Evolutionary conservation across 345 rosid genomes (phyloP).

Genomic region (Salix brachista): DNA sequence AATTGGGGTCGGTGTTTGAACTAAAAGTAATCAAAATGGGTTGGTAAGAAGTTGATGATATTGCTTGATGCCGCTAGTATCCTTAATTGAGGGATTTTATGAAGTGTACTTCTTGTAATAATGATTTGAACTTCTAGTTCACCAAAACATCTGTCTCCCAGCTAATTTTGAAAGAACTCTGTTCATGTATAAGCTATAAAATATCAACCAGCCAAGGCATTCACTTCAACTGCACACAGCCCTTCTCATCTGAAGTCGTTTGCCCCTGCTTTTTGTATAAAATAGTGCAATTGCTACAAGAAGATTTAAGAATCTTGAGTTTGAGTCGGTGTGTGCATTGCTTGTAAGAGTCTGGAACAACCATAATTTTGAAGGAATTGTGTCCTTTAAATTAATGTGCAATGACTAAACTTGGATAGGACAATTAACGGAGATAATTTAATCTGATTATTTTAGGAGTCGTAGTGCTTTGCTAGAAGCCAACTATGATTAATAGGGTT

Average conservation of each 20-base stretch:
- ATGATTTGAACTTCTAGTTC: neutral
- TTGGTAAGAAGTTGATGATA: neutral
- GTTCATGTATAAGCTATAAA: neutral
- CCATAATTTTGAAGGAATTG: too few species aligned
- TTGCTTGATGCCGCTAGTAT: neutral
- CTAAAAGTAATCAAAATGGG: neutral
- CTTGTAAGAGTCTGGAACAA: too few species aligned
- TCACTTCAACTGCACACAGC: neutral
- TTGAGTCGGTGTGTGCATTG: too few species aligned
- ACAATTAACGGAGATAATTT: too few species aligned
- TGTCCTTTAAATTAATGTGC: too few species aligned
- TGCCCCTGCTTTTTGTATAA: neutral
- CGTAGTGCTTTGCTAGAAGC: too few species aligned
- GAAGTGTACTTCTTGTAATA: neutral
- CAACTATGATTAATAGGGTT: too few species aligned
- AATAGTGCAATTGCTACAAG: slow-evolving; percentile 71
- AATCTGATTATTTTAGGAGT: too few species aligned
- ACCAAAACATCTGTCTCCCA: neutral
- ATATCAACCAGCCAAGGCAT: neutral
- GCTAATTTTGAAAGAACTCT: neutral
- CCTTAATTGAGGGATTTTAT: neutral
- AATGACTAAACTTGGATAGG: too few species aligned
- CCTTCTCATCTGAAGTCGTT: neutral
- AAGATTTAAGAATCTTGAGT: slow-evolving; percentile 26
- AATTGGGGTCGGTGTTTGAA: neutral